Percentiles rank a stretch among this genome's conserved stretches.
phyloP scores from a whole-genome alignment of 805 yeast species.

The Nakazawaea ernobii region DNA sequence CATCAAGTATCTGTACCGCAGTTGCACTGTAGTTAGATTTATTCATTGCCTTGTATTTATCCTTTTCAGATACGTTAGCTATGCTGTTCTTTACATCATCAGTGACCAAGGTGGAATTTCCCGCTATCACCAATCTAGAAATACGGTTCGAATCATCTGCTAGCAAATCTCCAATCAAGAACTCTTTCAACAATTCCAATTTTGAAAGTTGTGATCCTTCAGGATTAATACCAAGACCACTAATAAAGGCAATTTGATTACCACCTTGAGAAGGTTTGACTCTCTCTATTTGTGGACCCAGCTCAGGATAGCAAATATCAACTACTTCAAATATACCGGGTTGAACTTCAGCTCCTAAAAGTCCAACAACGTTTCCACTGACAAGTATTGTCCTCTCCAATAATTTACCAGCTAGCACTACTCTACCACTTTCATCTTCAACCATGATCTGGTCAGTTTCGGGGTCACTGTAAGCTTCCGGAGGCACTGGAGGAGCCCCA shows the following conservation, averaged over 20 bases:
- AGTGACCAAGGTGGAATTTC: constrained; percentile 43
- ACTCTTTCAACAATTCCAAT: constrained; percentile 60
- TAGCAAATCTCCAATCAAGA: constrained; percentile 65
- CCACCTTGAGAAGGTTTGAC: constrained; percentile 13
- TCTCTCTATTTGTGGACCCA: constrained; percentile 19
- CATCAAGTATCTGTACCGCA: constrained; percentile 52
- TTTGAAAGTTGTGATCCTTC: constrained; percentile 36
- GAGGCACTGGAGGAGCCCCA: constrained; percentile 36
- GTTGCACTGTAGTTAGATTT: constrained; percentile 44
- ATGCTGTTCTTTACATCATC: constrained; percentile 23
- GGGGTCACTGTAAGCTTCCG: constrained; percentile 47
- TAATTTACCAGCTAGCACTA: constrained; percentile 60
- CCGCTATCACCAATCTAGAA: constrained; percentile 61
- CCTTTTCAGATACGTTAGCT: constrained; percentile 21
- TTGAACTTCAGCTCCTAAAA: constrained; percentile 77
- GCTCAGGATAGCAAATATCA: constrained; percentile 69
- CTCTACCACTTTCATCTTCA: constrained; percentile 92
- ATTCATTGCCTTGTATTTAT: constrained; percentile 45
- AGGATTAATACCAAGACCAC: constrained; percentile 64
- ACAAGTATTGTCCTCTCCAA: constrained; percentile 59
- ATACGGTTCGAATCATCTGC: constrained; percentile 26
- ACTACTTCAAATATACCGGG: constrained; percentile 82
- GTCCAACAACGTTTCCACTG: constrained; percentile 85
- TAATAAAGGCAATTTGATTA: constrained; percentile 62
- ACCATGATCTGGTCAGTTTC: constrained; percentile 59